Base-by-base conservation (phyloP, 441 rosid species). In the Omphalea diandra region DNA sequence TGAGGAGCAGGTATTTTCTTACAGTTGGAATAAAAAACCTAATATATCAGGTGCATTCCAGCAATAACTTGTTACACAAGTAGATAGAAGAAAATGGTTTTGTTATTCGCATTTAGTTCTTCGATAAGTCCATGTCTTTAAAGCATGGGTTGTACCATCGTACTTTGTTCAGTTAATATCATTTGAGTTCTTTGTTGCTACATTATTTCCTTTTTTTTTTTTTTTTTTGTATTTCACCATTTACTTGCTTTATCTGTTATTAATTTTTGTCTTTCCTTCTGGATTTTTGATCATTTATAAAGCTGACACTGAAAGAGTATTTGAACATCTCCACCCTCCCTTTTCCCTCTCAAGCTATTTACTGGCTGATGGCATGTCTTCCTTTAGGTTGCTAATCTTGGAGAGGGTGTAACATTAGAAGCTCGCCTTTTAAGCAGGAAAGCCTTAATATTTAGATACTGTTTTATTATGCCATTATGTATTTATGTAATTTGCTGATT, bases 401-500 rank as follows among this genome's bases (percentile, higher is more conserved):
- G 97, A 67, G 96, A 87, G 83, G 97, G 97, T 73, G 88, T 83
- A 61, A 85, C 88, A 33, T 78, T 93, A 73, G 97, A 88, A 69
- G 90, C 90, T 63, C 88, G 86, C 57, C 89, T 90, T 77, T 66
- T 87, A 79, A 88, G 90, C 92, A 90, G 97, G 94, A 80, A 84
- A 86, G 88, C 63, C 36, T 76, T 55, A 61, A 46, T 15, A 70
- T 56, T 54, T 43, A 73, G 14, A 68, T 54, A 55, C 46, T 52
- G n/a, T 69, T 31, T 40, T 35, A 49, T 10, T 68, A 49, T 29
- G 54, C 65, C 54, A 41, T 70, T 40, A 20, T 56, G 46, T 44
- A 41, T 20, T 9, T 10, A 20, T 52, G 24, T 22, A 49, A 24
- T 46, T 43, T 44, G 67, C 67, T 81, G 73, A 81, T 76, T 66